Evolutionary conservation across 1,284 basidiomycete genomes (phyloP).

Genomic region (Malassezia yamatoensis): DNA sequence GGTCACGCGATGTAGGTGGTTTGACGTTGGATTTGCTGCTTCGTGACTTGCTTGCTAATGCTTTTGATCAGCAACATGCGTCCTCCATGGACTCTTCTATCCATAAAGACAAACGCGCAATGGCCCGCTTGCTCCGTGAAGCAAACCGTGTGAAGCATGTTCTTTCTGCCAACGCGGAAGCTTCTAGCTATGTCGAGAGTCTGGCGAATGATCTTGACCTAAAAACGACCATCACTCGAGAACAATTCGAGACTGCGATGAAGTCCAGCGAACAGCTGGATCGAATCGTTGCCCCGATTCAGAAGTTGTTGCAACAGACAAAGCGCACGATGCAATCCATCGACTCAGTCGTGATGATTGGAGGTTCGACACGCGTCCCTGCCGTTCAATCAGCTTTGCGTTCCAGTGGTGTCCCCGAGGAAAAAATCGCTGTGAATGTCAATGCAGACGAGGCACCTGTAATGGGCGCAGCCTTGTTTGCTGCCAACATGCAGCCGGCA

Average conservation of each 20-base stretch:
- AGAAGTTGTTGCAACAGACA: constrained; percentile 63
- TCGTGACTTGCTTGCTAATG: constrained; percentile 66
- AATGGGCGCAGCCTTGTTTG: constrained; percentile 80
- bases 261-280: constrained; percentile 19
- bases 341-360: constrained; percentile 79
- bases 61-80: constrained; percentile 62
- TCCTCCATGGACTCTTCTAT: constrained; percentile 33
- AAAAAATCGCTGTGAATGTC: constrained; percentile 60
- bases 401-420: constrained; percentile 38
- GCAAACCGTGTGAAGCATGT: constrained; percentile 82
- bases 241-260: constrained; percentile 60
- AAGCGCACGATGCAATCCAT: constrained; percentile 63
- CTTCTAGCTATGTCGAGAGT: constrained; percentile 68
- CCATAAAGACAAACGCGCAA: constrained; percentile 62
- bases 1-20: constrained; percentile 67
- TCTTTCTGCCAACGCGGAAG: constrained; percentile 81
- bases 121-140: constrained; percentile 90
- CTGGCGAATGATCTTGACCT: constrained; percentile 84
- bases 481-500: constrained; percentile 74
- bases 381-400: constrained; percentile 64
- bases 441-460: constrained; percentile 96
- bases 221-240: constrained; percentile 63
- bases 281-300: constrained; percentile 51
- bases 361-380: constrained; percentile 78
- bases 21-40: constrained; percentile 72